Conservation (phyloP, 495 filamentous ascomycete species). For the Penicillium robsamsonii region DNA sequence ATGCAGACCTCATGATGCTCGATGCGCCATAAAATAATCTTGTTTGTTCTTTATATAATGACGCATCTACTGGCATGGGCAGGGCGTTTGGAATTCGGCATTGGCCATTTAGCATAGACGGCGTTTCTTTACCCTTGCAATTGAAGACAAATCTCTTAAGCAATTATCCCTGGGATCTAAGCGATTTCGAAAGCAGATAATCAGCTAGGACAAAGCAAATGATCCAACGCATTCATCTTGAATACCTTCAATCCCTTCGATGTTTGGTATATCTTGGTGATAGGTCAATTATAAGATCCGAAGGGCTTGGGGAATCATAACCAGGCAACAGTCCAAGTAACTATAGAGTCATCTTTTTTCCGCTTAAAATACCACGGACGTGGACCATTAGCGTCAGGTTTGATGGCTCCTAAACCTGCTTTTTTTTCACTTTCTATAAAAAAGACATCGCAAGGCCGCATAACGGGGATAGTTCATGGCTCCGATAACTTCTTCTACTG, state of each 20-base stretch:
- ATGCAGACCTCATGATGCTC: constrained; percentile 59
- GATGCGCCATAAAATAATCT: constrained; percentile 47
- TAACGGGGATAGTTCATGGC: too few species aligned
- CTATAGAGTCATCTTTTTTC: not conserved
- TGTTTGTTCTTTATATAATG: constrained; percentile 13
- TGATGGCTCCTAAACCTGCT: too few species aligned
- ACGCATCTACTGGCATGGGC: constrained; percentile 8
- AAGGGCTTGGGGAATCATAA: too few species aligned
- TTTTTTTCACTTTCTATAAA: too few species aligned
- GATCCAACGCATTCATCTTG: too few species aligned
- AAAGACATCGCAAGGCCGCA: too few species aligned
- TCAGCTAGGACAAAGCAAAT: too few species aligned
- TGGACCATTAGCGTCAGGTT: not conserved
- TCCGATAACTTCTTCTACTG: too few species aligned
- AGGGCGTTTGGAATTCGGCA: constrained; percentile 22
- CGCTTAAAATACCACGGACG: not conserved
- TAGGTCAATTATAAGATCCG: too few species aligned
- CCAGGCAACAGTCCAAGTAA: not conserved
- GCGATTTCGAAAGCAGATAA: too few species aligned
- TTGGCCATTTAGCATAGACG: constrained; percentile 23
- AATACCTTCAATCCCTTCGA: too few species aligned
- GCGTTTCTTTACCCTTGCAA: constrained; percentile 16
- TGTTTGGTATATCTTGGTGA: too few species aligned
- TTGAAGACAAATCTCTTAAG: not conserved
- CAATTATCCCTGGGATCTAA: not conserved